phyloP scores from a whole-genome alignment of 345 rosid species.

The Sisymbrium altissimum region DNA sequence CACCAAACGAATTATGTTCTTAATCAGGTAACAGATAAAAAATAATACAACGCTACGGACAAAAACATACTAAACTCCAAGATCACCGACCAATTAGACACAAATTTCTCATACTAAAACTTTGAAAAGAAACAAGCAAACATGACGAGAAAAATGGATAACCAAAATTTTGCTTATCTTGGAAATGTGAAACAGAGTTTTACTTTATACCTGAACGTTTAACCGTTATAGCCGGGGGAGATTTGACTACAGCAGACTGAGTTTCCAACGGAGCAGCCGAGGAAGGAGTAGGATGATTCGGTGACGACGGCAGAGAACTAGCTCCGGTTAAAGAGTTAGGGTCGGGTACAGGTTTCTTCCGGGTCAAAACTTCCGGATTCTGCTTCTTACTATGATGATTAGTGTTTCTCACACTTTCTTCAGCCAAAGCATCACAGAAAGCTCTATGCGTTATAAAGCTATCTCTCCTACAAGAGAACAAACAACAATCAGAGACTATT shows the following conservation, averaged over 20 bases:
- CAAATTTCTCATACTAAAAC: background rate
- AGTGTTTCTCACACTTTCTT: constrained; percentile 40
- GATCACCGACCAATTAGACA: constrained; percentile 31
- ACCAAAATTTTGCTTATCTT: background rate
- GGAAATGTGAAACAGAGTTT: background rate
- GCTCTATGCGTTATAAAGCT: constrained; percentile 68
- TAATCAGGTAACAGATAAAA: constrained; percentile 19
- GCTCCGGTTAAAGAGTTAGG: background rate
- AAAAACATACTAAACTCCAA: constrained; percentile 63
- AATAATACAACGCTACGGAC: constrained; percentile 35
- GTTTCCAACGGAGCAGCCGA: constrained; percentile 15
- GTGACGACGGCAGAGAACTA: background rate
- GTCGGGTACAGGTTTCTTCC: constrained; percentile 19
- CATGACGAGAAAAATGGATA: background rate
- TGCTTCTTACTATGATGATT: constrained; percentile 26
- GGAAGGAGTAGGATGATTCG: background rate
- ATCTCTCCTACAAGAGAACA: constrained; percentile 49
- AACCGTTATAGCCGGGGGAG: constrained; percentile 7
- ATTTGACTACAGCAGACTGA: constrained; percentile 8
- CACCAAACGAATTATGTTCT: constrained; percentile 23
- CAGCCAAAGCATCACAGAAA: constrained; percentile 63
- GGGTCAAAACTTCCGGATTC: constrained; percentile 20
- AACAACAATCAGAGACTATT: background rate
- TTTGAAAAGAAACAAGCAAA: background rate
- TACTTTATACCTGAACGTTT: constrained; percentile 39